These are phyloP conservation scores for Naganishia vishniacii DNA, from an alignment of 768 basidiomycete species.

Conservation along the genomic window DNA sequence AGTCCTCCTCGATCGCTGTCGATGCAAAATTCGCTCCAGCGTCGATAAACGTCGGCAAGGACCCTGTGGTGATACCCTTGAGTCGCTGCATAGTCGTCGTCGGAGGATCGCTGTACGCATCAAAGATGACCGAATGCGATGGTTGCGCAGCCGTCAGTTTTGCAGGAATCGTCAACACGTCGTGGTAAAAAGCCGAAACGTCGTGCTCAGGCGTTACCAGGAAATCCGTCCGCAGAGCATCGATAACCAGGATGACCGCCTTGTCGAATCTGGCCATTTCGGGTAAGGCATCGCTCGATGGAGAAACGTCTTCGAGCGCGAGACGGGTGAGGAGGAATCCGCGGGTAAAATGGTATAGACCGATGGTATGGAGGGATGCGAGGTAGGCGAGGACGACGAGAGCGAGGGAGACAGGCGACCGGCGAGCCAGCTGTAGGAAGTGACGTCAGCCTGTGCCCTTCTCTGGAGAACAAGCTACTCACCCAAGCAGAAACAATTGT, in stretches of 20 bases:
- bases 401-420: conserved; percentile 41
- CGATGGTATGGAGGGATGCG: conserved; percentile 63
- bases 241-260: conserved; percentile 80
- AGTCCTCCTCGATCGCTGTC: conserved; percentile 80
- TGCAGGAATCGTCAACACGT: conserved; percentile 70
- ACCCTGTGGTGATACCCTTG: conserved; percentile 91
- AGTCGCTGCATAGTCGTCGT: conserved; percentile 91
- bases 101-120: conserved; percentile 87
- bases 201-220: conserved; percentile 49
- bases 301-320: conserved; percentile 59
- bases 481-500: too few species aligned
- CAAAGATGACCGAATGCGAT: conserved; percentile 72
- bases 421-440: conserved; percentile 2
- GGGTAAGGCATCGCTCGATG: conserved; percentile 26
- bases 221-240: conserved; percentile 91
- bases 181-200: conserved; percentile 59
- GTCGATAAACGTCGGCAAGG: conserved; percentile 90
- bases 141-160: conserved; percentile 65
- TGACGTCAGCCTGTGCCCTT: too few species aligned
- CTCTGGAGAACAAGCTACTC: too few species aligned
- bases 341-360: conserved; percentile 80
- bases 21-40: conserved; percentile 88
- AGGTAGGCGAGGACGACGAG: conserved; percentile 49
- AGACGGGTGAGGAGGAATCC: conserved; percentile 84
- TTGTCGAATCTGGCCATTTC: conserved; percentile 65